Conservation (phyloP, 768 basidiomycete genomes). For the Lentinula raphanica region DNA sequence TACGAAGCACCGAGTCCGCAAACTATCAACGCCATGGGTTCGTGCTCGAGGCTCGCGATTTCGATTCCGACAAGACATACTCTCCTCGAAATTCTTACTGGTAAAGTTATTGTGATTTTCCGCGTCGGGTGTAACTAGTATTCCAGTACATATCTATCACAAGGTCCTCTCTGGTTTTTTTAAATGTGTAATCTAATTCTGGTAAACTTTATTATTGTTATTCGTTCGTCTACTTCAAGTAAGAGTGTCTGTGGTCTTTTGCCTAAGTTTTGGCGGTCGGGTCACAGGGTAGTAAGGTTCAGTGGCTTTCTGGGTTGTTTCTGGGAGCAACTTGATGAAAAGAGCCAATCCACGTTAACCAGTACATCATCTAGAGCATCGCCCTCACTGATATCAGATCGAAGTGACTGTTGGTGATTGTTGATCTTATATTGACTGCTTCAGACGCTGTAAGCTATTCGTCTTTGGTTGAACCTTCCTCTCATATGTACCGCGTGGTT, state of each 20-base stretch:
- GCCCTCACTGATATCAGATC: not conserved
- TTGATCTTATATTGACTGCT: no score
- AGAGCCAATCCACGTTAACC: not conserved
- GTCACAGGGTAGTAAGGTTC: not conserved
- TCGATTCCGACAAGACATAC: not conserved
- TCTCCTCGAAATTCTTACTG: not conserved
- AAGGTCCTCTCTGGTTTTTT: not conserved
- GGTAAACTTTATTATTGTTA: not conserved
- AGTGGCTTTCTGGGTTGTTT: no score
- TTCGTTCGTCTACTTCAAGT: not conserved
- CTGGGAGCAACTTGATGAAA: not conserved
- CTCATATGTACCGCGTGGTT: not conserved
- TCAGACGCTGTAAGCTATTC: no score
- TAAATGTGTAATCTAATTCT: not conserved
- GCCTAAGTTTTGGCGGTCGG: not conserved
- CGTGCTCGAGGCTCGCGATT: slow-evolving; percentile 1
- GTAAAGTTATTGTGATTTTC: not conserved
- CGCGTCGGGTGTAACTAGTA: no score
- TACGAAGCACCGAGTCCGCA: not conserved
- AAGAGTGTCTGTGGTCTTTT: not conserved
- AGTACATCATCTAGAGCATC: not conserved
- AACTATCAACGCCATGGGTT: not conserved
- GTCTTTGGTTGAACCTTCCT: no score
- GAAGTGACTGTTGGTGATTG: no score
- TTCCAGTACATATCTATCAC: not conserved